Evolutionary conservation across 495 filamentous ascomycete species (phyloP), one percentile per base, ranked within the genome.

Genomic region (Penicillium paradoxum): DNA sequence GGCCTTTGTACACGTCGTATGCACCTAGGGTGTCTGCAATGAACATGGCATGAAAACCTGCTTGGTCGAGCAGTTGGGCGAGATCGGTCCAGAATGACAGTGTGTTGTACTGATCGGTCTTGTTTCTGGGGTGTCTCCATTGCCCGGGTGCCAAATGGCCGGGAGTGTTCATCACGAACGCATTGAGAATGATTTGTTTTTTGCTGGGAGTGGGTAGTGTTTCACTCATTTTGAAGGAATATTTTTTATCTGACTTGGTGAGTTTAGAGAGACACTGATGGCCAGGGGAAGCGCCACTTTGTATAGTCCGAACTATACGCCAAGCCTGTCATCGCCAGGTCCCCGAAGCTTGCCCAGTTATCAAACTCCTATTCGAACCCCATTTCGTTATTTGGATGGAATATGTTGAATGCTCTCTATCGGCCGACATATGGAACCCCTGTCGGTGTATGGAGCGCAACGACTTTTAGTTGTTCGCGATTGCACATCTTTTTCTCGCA

Each of bases 31-130:
- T 66, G 40, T 83, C 81, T 6, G 82, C 82, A 45, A 84, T 78
- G 62, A 83, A 85, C 56, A 84, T 81, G 45, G 78, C 81, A 57
- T 85, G 80, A 63, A 85, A 80, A 33, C 78, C 78, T 32, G 78
- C 81, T 38, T 71, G 66, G 53, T 84, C 82, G 6, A 83, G 72
- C 25, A 81, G 62, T 56, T 80, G 75, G 2, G 81, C 81, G 4
- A 83, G 56, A 41, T 78, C 70, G 11, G 78, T 73, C 81, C 81
- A 84, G 60, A 83, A 78, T 1, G 76, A 71, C 17, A 63, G 56
- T 22, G 76, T 72, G 51, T 74, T 79, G 67, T 81, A 83, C 42
- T 74, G 66, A 43, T 68, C 67, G 13, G 77, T 79, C 49, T 80
- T 65, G 53, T 82, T 79, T 14, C 73, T 66, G 0, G 79, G 79